phyloP scores from a whole-genome alignment of 257 asterid genomes.

The Apocynum venetum region DNA sequence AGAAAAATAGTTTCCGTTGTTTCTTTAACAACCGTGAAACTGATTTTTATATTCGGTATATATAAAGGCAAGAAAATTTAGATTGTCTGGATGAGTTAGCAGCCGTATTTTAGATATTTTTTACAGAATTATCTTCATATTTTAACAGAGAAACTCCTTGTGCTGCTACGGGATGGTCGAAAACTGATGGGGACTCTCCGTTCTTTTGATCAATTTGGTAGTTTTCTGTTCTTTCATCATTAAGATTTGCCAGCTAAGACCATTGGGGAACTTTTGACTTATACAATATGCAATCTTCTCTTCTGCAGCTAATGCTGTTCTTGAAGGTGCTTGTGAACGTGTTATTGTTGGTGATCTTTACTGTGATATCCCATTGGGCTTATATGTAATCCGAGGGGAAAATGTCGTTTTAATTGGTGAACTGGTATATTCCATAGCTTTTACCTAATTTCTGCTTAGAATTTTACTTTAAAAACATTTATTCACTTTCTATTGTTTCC shows the following conservation, averaged over 20 bases:
- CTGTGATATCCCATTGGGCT: conserved; percentile 88
- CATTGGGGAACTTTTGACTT: conserved; percentile 1
- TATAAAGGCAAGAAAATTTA: no score
- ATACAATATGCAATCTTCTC: background rate
- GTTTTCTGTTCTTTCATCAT: conserved; percentile 3
- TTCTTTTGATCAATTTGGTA: conserved; percentile 52
- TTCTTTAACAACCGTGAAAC: background rate
- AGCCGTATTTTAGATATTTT: background rate
- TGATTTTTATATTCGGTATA: background rate
- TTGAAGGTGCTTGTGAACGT: conserved; percentile 96
- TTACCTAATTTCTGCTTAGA: background rate
- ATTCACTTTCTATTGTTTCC: background rate
- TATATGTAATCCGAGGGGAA: conserved; percentile 93
- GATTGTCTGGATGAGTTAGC: background rate
- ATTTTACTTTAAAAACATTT: background rate
- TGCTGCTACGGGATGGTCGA: conserved; percentile 47
- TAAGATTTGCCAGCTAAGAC: conserved; percentile 6
- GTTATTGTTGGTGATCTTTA: conserved; percentile 85
- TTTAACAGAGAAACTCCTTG: conserved; percentile 41
- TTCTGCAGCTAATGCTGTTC: conserved; percentile 85
- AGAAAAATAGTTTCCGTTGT: background rate
- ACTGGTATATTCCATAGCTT: conserved; percentile 52
- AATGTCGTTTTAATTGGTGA: conserved; percentile 97
- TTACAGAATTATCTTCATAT: background rate
- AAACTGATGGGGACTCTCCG: conserved; percentile 48